Conservation (phyloP, 345 rosid species). For the Cardamine resedifolia region DNA sequence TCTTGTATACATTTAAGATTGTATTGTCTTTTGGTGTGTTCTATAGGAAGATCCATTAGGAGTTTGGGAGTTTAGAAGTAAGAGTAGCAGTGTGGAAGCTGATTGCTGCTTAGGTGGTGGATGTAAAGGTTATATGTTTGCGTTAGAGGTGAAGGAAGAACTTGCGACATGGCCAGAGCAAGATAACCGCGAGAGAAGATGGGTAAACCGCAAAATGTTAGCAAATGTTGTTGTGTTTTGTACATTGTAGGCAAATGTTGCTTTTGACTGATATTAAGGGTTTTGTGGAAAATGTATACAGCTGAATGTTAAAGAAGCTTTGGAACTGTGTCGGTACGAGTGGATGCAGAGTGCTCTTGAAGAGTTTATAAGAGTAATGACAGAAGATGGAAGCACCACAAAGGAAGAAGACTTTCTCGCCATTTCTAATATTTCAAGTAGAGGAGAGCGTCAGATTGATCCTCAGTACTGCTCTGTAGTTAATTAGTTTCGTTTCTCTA, state of each 20-base stretch:
- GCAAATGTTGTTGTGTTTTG: background rate
- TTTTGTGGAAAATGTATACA: slow-evolving; percentile 21
- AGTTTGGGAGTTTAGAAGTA: slow-evolving; percentile 45
- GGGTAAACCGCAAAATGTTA: slow-evolving; percentile 47
- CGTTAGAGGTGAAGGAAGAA: slow-evolving; percentile 69
- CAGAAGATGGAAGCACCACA: background rate
- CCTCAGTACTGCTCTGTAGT: slow-evolving; percentile 30
- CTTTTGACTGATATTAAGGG: background rate
- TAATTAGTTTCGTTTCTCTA: slow-evolving; percentile 16
- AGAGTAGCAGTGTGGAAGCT: slow-evolving; percentile 35
- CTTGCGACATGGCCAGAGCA: slow-evolving; percentile 75
- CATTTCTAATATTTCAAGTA: slow-evolving; percentile 17
- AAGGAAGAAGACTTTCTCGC: slow-evolving; percentile 34
- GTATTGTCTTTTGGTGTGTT: slow-evolving; percentile 3
- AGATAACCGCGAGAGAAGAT: slow-evolving; percentile 52
- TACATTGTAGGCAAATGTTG: background rate
- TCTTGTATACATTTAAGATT: background rate
- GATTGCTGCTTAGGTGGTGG: slow-evolving; percentile 50
- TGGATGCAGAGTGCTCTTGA: slow-evolving; percentile 75
- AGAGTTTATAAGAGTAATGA: slow-evolving; percentile 43
- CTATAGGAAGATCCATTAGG: slow-evolving; percentile 68
- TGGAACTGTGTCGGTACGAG: slow-evolving; percentile 63
- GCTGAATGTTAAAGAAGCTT: slow-evolving; percentile 60
- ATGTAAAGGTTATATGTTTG: slow-evolving; percentile 77
- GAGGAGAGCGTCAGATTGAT: slow-evolving; percentile 21